phyloP scores from a whole-genome alignment of 257 asterid genomes.

The Leonotis leonurus region DNA sequence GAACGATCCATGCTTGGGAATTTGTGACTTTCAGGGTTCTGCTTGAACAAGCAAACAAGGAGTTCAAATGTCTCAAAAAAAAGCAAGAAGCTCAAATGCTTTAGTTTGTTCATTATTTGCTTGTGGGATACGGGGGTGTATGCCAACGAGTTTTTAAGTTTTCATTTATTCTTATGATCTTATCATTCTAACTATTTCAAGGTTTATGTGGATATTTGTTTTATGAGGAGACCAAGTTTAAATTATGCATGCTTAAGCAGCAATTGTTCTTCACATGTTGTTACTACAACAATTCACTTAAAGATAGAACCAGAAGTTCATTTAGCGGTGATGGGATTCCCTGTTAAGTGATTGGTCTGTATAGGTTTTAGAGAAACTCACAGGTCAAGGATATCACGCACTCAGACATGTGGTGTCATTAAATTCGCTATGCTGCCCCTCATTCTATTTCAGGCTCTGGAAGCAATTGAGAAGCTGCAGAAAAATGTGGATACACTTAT shows the following conservation, averaged over 20 bases:
- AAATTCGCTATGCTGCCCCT: slow-evolving; percentile 1
- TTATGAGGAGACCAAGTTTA: neutral
- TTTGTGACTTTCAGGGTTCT: neutral
- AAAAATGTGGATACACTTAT: slow-evolving; percentile 91
- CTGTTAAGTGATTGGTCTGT: neutral
- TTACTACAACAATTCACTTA: slow-evolving; percentile 3
- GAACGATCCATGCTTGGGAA: neutral
- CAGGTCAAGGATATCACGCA: neutral
- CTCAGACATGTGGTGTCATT: slow-evolving; percentile 13
- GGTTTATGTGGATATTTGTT: neutral
- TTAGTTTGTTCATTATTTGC: neutral
- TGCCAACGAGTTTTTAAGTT: neutral
- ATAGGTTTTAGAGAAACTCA: neutral
- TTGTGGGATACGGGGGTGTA: neutral
- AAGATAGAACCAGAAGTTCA: neutral
- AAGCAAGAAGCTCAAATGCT: neutral
- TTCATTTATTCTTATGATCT: neutral
- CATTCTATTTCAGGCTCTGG: slow-evolving; percentile 62
- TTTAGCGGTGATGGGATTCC: neutral
- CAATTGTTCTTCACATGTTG: neutral
- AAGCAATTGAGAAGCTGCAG: slow-evolving; percentile 95
- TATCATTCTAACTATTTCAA: neutral
- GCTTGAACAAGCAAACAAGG: neutral
- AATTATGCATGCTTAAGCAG: neutral
- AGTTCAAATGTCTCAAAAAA: too few relatives aligned